Evolutionary conservation across 371 early-diverging fungal genomes (phyloP), one percentile per base, ranked within the genome.

Genomic region (Mortierella sp.): DNA sequence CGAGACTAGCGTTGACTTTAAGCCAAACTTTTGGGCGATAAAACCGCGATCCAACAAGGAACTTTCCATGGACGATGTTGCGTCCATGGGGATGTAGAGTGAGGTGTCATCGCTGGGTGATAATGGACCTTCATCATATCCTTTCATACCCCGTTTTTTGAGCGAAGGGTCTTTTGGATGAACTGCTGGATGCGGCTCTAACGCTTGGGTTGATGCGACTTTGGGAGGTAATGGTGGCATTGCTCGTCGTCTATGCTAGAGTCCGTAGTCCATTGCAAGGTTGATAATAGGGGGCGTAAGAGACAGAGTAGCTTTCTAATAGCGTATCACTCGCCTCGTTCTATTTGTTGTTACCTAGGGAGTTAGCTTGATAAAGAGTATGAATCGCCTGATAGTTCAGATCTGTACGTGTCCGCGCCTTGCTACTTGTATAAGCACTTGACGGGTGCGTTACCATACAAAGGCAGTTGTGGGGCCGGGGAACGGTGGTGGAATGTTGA

Each of bases 1-100:
- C 18, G 76, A 69, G 3, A 76, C 66, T 16, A 50, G 62, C 0
- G 76, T 56, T n/a, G 76, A 65, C 7, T 65, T 76, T 30, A 76
- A 58, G 8, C 76, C 74, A 50, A 34, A 70, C 23, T 30, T 54
- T 19, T 45, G 58, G 1, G 47, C 54, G 23, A 58, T 54, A 1
- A 49, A 54, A 21, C 26, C 60, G 5, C 21, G 39, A 14, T 41
- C n/a, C 13, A 21, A 46, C 23, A 54, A 49, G 47, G 21, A 7
- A 19, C 39, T 19, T 52, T 16, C 12, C 19, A 21, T 7, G 8
- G 19, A 9, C 4, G 61, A 9, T 10, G 9, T 21, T 5, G 45
- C 18, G 26, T 6, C 27, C 45, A 6, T 24, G 45, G 19, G 3
- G 7, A 26, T 13, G 14, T 27, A 7, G 27, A 30, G n/a, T 19